phyloP scores from a whole-genome alignment of 2,329 filamentous ascomycete genomes.

The Hortaea sp. region DNA sequence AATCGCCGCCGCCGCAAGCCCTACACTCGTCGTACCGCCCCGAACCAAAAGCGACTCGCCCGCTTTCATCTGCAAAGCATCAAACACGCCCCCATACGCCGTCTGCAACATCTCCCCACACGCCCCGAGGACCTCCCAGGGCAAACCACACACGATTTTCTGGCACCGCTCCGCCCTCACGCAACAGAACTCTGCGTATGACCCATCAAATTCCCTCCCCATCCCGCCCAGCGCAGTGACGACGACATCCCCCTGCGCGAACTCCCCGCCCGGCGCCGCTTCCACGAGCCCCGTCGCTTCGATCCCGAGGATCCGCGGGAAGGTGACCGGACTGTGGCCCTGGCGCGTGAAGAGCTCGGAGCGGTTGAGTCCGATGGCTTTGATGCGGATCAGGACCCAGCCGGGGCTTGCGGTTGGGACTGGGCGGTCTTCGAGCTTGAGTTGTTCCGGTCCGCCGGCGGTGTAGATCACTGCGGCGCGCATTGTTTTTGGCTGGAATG shows the following conservation, averaged over 20 bases:
- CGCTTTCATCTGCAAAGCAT: conserved; percentile 27
- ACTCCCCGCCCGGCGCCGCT: conserved; percentile 19
- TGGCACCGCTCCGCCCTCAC: conserved; percentile 24
- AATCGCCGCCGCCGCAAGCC: conserved; percentile 37
- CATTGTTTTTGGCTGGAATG: conserved; percentile 25
- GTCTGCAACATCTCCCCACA: conserved; percentile 45
- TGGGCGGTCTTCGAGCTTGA: conserved; percentile 27
- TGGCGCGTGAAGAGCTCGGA: conserved; percentile 37
- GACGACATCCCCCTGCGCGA: conserved; percentile 29
- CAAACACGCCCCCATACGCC: conserved; percentile 36
- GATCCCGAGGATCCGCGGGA: conserved; percentile 36
- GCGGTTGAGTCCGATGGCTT: conserved; percentile 39
- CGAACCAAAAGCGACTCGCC: conserved; percentile 39
- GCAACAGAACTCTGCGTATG: conserved; percentile 41
- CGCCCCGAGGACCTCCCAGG: conserved; percentile 37
- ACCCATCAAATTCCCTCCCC: conserved; percentile 38
- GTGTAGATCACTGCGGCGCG: conserved; percentile 34
- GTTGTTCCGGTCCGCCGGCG: conserved; percentile 30
- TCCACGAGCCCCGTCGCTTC: conserved; percentile 36
- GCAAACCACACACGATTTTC: conserved; percentile 11
- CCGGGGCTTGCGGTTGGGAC: conserved; percentile 29
- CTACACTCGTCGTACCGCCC: conserved; percentile 40
- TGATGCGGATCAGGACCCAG: conserved; percentile 33
- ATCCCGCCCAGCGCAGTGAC: conserved; percentile 42
- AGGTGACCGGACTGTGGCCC: conserved; percentile 32